phyloP scores from a whole-genome alignment of 169 alveolate species.

The Babesia ovata region DNA sequence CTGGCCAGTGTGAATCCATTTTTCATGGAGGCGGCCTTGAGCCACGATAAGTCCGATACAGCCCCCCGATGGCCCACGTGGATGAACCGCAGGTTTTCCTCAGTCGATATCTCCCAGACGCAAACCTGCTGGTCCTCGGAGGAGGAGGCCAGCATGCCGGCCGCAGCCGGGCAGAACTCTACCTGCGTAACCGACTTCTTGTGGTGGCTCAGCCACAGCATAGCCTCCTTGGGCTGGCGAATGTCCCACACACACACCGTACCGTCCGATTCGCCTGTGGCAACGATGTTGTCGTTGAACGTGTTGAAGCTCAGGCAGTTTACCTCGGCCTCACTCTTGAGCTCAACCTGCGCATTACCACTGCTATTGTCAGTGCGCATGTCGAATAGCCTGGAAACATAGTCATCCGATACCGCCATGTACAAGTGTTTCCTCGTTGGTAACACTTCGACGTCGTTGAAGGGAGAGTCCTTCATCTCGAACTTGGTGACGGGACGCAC shows the following conservation, averaged over 20 bases:
- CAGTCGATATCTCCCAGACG: conserved; percentile 71
- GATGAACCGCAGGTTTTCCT: conserved; percentile 68
- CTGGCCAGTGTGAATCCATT: conserved; percentile 66
- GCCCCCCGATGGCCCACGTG: conserved; percentile 78
- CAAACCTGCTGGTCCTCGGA: conserved; percentile 75
- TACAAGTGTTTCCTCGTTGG: background rate
- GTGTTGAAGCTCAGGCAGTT: conserved; percentile 68
- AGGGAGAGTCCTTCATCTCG: conserved; percentile 28
- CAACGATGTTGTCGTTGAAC: conserved; percentile 60
- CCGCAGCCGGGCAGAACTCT: conserved; percentile 68
- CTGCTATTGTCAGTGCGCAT: conserved; percentile 44
- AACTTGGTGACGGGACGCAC: conserved; percentile 22
- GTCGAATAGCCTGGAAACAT: conserved; percentile 54
- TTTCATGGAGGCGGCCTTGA: conserved; percentile 30
- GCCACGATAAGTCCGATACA: conserved; percentile 76
- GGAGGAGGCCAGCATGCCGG: conserved; percentile 77
- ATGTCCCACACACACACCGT: conserved; percentile 72
- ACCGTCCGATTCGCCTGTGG: conserved; percentile 69
- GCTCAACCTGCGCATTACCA: conserved; percentile 44
- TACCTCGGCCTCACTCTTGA: conserved; percentile 41
- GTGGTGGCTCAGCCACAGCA: conserved; percentile 67
- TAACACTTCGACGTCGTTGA: conserved; percentile 31
- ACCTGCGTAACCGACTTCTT: conserved; percentile 72
- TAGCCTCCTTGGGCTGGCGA: conserved; percentile 52
- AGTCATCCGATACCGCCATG: conserved; percentile 50